phyloP scores from a whole-genome alignment of 2,329 filamentous ascomycete species.

The Polytolypa hystricis region DNA sequence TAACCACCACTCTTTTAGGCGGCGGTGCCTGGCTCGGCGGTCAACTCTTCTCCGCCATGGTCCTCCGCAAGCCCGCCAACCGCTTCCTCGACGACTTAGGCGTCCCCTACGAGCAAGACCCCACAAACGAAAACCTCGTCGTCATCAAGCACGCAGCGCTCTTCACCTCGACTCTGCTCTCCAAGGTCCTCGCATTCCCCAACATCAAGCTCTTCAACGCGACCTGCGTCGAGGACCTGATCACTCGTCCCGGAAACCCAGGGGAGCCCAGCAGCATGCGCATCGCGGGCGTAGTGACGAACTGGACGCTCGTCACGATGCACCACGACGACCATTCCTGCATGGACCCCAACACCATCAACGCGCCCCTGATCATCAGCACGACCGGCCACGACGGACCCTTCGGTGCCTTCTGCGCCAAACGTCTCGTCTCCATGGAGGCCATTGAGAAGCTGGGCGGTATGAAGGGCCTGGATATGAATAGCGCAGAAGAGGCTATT shows the following conservation, averaged over 20 bases:
- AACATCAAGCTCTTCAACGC: slow-evolving; percentile 97
- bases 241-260: slow-evolving; percentile 56
- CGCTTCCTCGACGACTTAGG: slow-evolving; percentile 71
- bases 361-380: slow-evolving; percentile 75
- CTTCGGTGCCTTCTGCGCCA: slow-evolving; percentile 83
- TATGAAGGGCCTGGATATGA: slow-evolving; percentile 92
- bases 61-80: slow-evolving; percentile 87
- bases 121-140: slow-evolving; percentile 74
- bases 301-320: slow-evolving; percentile 87
- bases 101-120: slow-evolving; percentile 79
- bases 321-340: slow-evolving; percentile 83
- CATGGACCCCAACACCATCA: slow-evolving; percentile 98
- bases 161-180: slow-evolving; percentile 79
- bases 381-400: slow-evolving; percentile 87
- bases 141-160: slow-evolving; percentile 90
- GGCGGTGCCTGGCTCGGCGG: slow-evolving; percentile 89
- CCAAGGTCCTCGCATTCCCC: slow-evolving; percentile 69
- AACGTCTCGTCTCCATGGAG: slow-evolving; percentile 82
- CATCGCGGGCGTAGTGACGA: slow-evolving; percentile 83
- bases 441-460: slow-evolving; percentile 72
- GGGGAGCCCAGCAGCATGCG: slow-evolving; percentile 46
- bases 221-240: slow-evolving; percentile 81
- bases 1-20: slow-evolving; percentile 32
- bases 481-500: slow-evolving; percentile 80
- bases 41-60: slow-evolving; percentile 90